Evolutionary conservation across 1,284 basidiomycete species (phyloP), one percentile per base, ranked within the genome.

Genomic region (Fomes fomentarius): DNA sequence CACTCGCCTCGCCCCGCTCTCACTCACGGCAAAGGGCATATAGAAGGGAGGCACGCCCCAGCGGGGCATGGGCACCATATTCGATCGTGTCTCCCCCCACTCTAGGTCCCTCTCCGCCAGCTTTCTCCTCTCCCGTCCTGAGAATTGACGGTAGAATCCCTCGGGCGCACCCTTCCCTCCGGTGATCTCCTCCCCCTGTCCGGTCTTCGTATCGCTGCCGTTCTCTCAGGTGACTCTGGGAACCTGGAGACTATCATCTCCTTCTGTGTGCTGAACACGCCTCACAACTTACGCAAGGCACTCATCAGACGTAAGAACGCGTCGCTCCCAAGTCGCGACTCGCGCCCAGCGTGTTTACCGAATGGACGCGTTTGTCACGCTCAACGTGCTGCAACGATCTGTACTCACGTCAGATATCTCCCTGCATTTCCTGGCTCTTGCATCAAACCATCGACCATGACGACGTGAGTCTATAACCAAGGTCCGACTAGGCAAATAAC

Each of bases 11-110:
- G n/a, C n/a, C n/a, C 30, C 39, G 15, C 41, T 37, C 38, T 28
- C 30, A 40, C 45, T 42, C 38, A 31, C 25, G 28, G 28, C 28
- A 6, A 30, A 7, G 28, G 28, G 35, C 43, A 41, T 46, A 38
- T 50, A 51, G 35, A 31, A 45, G 41, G 49, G 40, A 22, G 35
- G 25, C 35, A 31, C 35, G 40, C 26, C 45, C 57, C 54, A 37
- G 38, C n/a, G 54, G 54, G 14, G 52, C 52, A 21, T 34, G 42
- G 25, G 49, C 43, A 19, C 52, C 54, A 52, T 54, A 51, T 60
- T 14, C 31, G 35, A 47, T 34, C 3, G 44, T 19, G 33, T 49
- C 49, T 45, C 53, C 12, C 26, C 28, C 46, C 54, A 47, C 54
- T 54, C 51, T 55, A 51, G 44, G 31, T 25, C 54, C 51, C 24